These are phyloP conservation scores for Botryotinia globosa DNA, from an alignment of 2,329 filamentous ascomycete genomes.

Conservation along the genomic window DNA sequence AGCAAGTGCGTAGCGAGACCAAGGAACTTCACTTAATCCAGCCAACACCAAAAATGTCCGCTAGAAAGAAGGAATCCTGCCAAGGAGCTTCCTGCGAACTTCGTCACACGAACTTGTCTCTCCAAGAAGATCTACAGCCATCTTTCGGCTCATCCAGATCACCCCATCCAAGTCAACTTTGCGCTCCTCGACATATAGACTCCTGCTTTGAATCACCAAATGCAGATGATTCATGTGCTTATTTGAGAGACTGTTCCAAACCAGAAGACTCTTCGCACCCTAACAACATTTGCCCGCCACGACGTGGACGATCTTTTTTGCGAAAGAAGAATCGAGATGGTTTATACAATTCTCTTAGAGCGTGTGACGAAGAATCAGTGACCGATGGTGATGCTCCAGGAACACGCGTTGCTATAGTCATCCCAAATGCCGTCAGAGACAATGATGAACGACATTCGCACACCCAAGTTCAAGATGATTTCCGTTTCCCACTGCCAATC, in stretches of 20 bases:
- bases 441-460: neutral
- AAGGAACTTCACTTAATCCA: neutral
- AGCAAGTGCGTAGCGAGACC: neutral
- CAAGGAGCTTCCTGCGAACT: neutral
- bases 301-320: neutral
- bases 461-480: neutral
- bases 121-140: neutral
- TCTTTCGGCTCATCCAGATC: neutral
- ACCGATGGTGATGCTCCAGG: neutral
- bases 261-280: neutral
- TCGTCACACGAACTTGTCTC: neutral
- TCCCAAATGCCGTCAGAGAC: neutral
- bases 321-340: neutral
- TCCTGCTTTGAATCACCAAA: neutral
- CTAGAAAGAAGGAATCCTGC: neutral
- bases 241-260: neutral
- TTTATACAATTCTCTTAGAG: neutral
- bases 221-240: neutral
- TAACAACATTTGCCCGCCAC: neutral
- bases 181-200: neutral
- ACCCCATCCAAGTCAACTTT: neutral
- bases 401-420: neutral
- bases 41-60: neutral
- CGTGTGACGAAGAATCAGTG: neutral
- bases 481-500: neutral